Percentiles rank a stretch among this genome's conserved stretches.
Conservation (phyloP, 495 filamentous ascomycete species). For the Tuber brumale region DNA sequence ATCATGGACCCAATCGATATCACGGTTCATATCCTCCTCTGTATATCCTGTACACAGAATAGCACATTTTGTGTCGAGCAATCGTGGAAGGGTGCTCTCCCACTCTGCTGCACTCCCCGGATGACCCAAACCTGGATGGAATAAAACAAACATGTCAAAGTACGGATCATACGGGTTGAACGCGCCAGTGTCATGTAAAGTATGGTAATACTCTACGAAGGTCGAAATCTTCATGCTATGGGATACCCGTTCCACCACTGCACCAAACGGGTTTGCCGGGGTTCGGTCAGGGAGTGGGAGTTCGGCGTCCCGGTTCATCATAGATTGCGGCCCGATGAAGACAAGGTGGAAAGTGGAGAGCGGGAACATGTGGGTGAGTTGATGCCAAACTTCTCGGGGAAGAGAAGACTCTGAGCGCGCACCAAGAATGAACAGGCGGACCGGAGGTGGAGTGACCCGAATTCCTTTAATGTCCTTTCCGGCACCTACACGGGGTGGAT, state of each 20-base stretch:
- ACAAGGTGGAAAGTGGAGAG: slow-evolving; percentile 71
- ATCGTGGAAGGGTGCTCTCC: slow-evolving; percentile 76
- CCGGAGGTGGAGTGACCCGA: slow-evolving; percentile 71
- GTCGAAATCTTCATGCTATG: slow-evolving; percentile 89
- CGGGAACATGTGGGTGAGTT: slow-evolving; percentile 85
- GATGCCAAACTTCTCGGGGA: slow-evolving; percentile 87
- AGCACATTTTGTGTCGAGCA: slow-evolving; percentile 91
- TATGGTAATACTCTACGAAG: slow-evolving; percentile 97
- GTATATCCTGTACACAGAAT: slow-evolving; percentile 94
- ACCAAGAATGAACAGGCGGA: slow-evolving; percentile 88
- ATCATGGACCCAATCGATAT: slow-evolving; percentile 80
- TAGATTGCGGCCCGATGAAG: slow-evolving; percentile 93
- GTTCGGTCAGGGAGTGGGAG: slow-evolving; percentile 83
- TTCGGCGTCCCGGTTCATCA: slow-evolving; percentile 81
- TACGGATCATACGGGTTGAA: slow-evolving; percentile 96
- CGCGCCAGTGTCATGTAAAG: slow-evolving; percentile 75
- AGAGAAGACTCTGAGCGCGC: slow-evolving; percentile 94
- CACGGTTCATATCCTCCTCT: slow-evolving; percentile 84
- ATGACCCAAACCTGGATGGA: slow-evolving; percentile 93
- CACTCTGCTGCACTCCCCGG: slow-evolving; percentile 88
- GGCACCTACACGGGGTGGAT: slow-evolving; percentile 73
- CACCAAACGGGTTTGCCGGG: slow-evolving; percentile 80
- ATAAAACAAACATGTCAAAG: slow-evolving; percentile 91
- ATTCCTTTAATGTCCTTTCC: slow-evolving; percentile 69
- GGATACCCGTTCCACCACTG: slow-evolving; percentile 77